Evolutionary conservation across 208 protist genomes (phyloP).

Genomic region (Entamoeba dispar): DNA sequence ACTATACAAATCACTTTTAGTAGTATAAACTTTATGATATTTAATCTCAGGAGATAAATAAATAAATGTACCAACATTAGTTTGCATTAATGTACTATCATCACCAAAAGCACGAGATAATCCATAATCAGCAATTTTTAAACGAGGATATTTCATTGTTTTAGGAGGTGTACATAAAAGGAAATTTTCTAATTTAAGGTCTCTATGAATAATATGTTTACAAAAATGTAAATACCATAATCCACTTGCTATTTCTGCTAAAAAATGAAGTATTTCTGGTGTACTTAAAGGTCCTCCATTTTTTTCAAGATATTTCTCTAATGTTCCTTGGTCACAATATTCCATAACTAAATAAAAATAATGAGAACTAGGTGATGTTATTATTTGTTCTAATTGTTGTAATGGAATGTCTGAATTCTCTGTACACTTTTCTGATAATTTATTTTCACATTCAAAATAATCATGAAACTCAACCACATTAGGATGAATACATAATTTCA

Average conservation of each 20-base stretch:
- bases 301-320: background rate
- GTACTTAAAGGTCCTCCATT: background rate
- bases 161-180: background rate
- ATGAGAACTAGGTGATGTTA: background rate
- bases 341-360: background rate
- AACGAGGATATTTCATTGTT: background rate
- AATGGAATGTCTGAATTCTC: background rate
- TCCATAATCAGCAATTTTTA: background rate
- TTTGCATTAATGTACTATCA: background rate
- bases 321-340: background rate
- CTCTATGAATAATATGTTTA: background rate
- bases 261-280: background rate
- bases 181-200: background rate
- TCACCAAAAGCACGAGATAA: background rate
- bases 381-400: background rate
- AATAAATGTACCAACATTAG: background rate
- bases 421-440: background rate
- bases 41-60: background rate
- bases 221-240: background rate
- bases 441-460: background rate
- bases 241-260: background rate
- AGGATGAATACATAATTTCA: background rate
- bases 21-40: background rate
- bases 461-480: background rate
- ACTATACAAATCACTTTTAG: background rate